These are phyloP conservation scores for Centrapalus pauciflorus DNA, from an alignment of 129 eudicot genomes.

Conservation along the genomic window DNA sequence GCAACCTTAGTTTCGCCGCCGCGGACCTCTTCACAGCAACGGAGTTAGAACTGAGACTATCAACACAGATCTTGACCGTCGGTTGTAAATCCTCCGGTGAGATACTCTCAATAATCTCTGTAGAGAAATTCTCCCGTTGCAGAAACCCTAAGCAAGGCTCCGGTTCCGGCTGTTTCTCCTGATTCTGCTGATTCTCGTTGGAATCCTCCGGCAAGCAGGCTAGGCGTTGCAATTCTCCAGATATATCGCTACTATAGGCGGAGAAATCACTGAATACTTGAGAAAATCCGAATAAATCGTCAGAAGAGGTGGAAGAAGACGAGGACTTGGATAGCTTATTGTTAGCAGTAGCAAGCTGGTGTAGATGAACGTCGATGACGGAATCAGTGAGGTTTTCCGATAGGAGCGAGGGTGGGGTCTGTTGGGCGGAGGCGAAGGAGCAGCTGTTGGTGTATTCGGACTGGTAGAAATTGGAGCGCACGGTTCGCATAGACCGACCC, in stretches of 20 bases:
- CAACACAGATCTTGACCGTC: constrained; percentile 82
- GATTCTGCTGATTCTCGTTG: not conserved
- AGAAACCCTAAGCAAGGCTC: constrained; percentile 72
- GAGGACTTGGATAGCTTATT: constrained; percentile 22
- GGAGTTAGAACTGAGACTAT: constrained; percentile 56
- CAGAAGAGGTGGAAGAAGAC: constrained; percentile 13
- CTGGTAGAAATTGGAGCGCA: constrained; percentile 55
- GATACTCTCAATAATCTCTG: constrained; percentile 76
- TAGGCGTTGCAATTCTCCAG: constrained; percentile 79
- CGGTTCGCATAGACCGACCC: constrained; percentile 87
- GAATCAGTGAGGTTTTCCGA: constrained; percentile 75
- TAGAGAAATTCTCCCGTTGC: constrained; percentile 58
- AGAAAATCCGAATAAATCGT: constrained; percentile 45
- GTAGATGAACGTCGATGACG: constrained; percentile 61
- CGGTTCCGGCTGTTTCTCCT: constrained; percentile 27
- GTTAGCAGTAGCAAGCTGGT: constrained; percentile 48
- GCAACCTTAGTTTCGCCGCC: constrained; percentile 68
- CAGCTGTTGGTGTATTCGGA: constrained; percentile 30
- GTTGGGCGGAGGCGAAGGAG: constrained; percentile 10
- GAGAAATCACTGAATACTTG: constrained; percentile 73
- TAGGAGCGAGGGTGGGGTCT: constrained; percentile 14
- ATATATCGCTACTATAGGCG: constrained; percentile 70
- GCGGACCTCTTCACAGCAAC: constrained; percentile 68
- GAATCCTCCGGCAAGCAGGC: constrained; percentile 41
- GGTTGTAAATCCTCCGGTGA: constrained; percentile 93